Evolutionary conservation across 2,329 filamentous ascomycete genomes (phyloP), one percentile per base, ranked within the genome.

Genomic region (Colletotrichum lindemuthianum): DNA sequence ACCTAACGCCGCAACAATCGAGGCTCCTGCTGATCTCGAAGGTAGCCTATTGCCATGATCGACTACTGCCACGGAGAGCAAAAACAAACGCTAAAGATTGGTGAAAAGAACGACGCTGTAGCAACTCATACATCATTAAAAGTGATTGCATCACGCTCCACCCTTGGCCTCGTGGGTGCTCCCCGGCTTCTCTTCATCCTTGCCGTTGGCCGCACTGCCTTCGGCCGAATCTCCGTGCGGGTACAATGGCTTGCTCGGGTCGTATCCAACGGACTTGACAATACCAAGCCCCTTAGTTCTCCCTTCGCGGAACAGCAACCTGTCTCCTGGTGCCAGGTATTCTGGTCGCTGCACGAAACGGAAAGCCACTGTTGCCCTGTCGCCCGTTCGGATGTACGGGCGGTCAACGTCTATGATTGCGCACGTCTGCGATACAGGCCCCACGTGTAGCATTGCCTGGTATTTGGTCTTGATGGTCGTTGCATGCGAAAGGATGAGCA

Each of bases 401-500:
- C 95, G 89, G 75, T 99, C 96, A 69, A 99, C 96, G 73, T 97
- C 96, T 72, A 99, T 97, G 74, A 99, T 97, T 10, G 93, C 90
- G 74, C 96, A 99, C 0, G 96, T 99, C 79, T 99, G 96, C 44
- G 91, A 93, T 47, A 99, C 92, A 0, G 96, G 92, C 0, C 96
- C 96, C 5, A 99, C 94, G 72, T 99, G 96, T 24, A 99, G 85
- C 94, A 98, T 99, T 1, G 96, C 96, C 80, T 99, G 96, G 70
- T 99, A 99, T 72, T 93, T 95, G 0, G 90, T 93, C 77, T 97
- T 96, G 77, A 99, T 99, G 47, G 96, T 99, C 0, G 96, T 99
- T 0, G 95, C 93, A 73, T 99, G 96, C 4, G 92, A 96, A 7
- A 99, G 84, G 69, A 99, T 98, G 24, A 99, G 84, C 1, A 99